Base-by-base conservation (phyloP, 108 stramenopile species). In the Asterionellopsis glacialis region DNA sequence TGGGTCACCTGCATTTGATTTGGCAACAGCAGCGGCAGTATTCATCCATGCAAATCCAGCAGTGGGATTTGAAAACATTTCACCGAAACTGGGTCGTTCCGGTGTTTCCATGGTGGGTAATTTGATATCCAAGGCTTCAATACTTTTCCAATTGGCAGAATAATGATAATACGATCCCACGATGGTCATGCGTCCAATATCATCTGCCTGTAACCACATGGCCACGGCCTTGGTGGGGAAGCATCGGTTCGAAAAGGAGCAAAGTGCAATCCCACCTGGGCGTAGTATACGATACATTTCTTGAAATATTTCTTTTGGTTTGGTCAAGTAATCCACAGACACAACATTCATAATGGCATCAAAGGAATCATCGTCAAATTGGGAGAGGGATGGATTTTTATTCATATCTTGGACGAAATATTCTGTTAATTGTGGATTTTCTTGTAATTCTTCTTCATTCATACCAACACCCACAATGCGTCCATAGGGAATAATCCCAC, bases 171-270 rank as follows among this genome's bases (percentile, higher is more conserved):
- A 87, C 7, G 77, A 79, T 16, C 62, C 86, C 1, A 90, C 85
- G 33, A 90, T 82, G 0, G 80, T 84, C 41, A 86, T 41, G 48
- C 83, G 61, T 11, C 69, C 88, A 55, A 84, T 77, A 59, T 82
- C 81, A 78, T 90, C 85, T 6, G 80, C 83, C 45, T 83, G 82
- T 11, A 91, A 55, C 90, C 90, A 91, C 80, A 85, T 84, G 4
- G 76, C 77, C 25, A 91, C 56, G 5, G 86, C 90, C 62, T 91
- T 91, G n/a, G 86, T 79, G 0, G 85, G 77, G 63, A 90, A 90
- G 45, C 84, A 85, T 57, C 90, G 72, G 67, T 87, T 85, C 21
- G 74, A 75, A 55, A 87, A 87, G 18, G 68, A 76, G 59, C 87
- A 79, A 18, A 91, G 59, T 5, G 76, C 73, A 11, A 68, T 54